Base-by-base conservation (phyloP, 805 yeast genomes). In the Schwanniomyces sp. region DNA sequence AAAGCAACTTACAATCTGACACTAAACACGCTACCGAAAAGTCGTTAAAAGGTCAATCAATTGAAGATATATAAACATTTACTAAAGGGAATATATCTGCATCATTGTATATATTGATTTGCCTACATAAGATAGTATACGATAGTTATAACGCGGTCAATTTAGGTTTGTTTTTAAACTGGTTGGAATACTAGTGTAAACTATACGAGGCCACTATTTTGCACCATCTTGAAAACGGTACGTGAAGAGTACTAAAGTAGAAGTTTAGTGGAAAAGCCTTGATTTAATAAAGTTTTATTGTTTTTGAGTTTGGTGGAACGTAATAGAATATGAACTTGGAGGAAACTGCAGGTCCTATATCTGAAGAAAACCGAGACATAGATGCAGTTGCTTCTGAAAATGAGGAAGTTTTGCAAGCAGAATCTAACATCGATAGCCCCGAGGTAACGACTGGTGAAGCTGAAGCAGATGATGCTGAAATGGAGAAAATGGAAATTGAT, bases 381-480 rank as follows among this genome's bases (percentile, higher is more conserved):
- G 21, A 16, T 6, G 7, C 36, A 16, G 21, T 14, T 7, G 10
- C 21, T 7, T 11, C 21, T 32, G 21, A 4, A 5, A 16, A 32
- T 14, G 36, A 32, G 7, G 9, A 2, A 14, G 36, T 14, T 14
- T 18, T 14, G 14, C 21, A 5, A 12, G 8, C 17, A 32, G 36
- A 32, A 3, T 32, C 21, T 6, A 32, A 16, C n/a, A 10, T 16
- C 10, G 36, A 7, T 14, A 16, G 14, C 24, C 3, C 24, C n/a
- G 36, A 6, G 21, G 21, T 14, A 14, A 6, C 21, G 6, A 14
- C 36, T 3, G 25, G 27, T 27, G 44, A 24, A 26, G 43, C 2
- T n/a, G 43, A 40, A 40, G 34, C 25, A 11, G 43, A n/a, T n/a
- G 43, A 40, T 26, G 34, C 8, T 28, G 44, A 41, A 2, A 24